Evolutionary conservation across 2,329 filamentous ascomycete species (phyloP), one percentile per base, ranked within the genome.

Genomic region (Cladophialophora carrionii): DNA sequence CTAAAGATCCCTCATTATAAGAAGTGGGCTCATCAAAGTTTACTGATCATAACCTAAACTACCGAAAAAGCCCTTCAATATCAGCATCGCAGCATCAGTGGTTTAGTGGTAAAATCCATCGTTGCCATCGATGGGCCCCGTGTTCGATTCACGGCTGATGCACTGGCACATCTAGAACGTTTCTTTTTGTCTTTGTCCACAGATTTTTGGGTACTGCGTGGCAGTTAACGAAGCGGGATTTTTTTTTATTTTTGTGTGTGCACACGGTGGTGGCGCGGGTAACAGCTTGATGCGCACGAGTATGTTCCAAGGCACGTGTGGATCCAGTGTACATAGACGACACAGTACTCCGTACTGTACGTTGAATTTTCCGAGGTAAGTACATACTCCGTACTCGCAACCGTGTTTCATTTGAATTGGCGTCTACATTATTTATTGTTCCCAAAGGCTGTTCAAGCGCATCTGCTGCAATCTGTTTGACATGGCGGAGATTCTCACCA

Each of bases 61-160:
- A n/a, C n/a, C n/a, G n/a, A n/a, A n/a, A n/a, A n/a, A n/a, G n/a
- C n/a, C n/a, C n/a, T n/a, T n/a, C n/a, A 41, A 41, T 41, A 41
- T 43, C 37, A 43, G 37, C 37, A 43, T n/a, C 37, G 17, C 17
- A 43, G 48, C 48, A 52, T 52, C 48, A 52, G 61, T 63, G 61
- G 61, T 63, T 60, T 60, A 60, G 61, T 63, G 61, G 61, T 63
- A 64, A 61, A 60, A 65, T 65, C 62, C 62, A 65, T 65, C 57
- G 57, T 65, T 65, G 62, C 62, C 62, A 65, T 56, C 63, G 58
- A 65, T 68, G 65, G 63, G 63, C 63, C 63, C 63, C 63, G 63
- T 52, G 63, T 65, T 65, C 63, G 63, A 65, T 61, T 61, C 58
- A 54, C 58, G 58, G 59, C 51, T 41, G 51, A 53, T 61, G 49